Conservation (phyloP, 2,329 filamentous ascomycete species). For the Stagonosporopsis rhizophila region DNA sequence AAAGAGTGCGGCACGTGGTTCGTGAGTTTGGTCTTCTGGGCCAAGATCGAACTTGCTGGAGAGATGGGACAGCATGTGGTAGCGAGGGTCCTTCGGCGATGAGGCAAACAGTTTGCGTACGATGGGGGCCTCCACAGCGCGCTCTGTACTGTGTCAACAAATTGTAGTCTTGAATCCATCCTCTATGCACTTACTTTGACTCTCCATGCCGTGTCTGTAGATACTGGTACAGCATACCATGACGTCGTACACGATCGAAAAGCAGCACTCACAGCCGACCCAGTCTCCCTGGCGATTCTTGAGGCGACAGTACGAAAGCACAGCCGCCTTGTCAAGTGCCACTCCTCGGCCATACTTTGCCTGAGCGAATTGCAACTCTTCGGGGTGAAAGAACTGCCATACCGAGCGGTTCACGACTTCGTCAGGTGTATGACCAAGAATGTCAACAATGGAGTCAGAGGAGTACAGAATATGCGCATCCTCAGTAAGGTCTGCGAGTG, state of each 20-base stretch:
- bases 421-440: conserved; percentile 78
- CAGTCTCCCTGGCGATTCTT: conserved; percentile 72
- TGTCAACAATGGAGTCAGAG: conserved; percentile 82
- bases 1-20: conserved; percentile 83
- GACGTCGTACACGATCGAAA: conserved; percentile 87
- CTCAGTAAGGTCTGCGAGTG: conserved; percentile 68
- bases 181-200: conserved; percentile 69
- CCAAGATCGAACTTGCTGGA: conserved; percentile 77
- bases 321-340: conserved; percentile 81
- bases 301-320: conserved; percentile 80
- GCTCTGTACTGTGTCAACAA: conserved; percentile 61
- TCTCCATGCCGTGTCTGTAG: conserved; percentile 72
- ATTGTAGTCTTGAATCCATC: not conserved
- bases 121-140: conserved; percentile 77
- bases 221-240: conserved; percentile 84
- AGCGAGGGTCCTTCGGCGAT: conserved; percentile 81
- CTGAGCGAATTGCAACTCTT: conserved; percentile 78
- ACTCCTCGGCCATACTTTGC: conserved; percentile 76
- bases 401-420: conserved; percentile 78
- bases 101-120: conserved; percentile 82
- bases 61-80: conserved; percentile 87
- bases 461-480: conserved; percentile 83
- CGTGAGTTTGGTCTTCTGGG: conserved; percentile 65
- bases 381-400: conserved; percentile 86
- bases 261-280: conserved; percentile 86